Conservation (phyloP, 768 basidiomycete genomes). For the Coprinopsis cinerea region DNA sequence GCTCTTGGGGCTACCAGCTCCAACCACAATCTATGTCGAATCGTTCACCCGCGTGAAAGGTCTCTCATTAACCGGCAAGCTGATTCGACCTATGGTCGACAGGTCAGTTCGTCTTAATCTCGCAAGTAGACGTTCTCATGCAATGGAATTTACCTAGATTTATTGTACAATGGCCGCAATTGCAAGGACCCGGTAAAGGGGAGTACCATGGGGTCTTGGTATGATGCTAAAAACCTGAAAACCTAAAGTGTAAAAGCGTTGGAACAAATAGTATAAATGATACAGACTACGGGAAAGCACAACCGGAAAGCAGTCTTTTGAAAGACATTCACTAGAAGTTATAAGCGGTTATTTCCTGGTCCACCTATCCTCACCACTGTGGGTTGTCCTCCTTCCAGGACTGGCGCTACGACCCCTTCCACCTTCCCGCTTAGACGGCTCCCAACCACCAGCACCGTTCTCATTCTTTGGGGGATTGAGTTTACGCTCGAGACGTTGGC, state of each 20-base stretch:
- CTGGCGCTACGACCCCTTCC: slow-evolving; percentile 72
- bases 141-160: slow-evolving; percentile 51
- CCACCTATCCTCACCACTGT: slow-evolving; percentile 73
- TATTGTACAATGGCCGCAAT: slow-evolving; percentile 83
- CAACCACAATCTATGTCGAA: slow-evolving; percentile 82
- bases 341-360: slow-evolving; percentile 41
- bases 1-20: slow-evolving; percentile 70
- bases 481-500: slow-evolving; percentile 79
- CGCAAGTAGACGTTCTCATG: slow-evolving; percentile 1
- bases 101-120: slow-evolving; percentile 35
- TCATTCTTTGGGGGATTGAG: slow-evolving; percentile 60
- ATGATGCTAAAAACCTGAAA: slow-evolving; percentile 25
- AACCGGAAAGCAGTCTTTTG: background rate
- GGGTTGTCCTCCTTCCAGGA: slow-evolving; percentile 54
- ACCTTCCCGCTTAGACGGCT: slow-evolving; percentile 64
- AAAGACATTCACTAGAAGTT: background rate
- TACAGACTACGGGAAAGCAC: slow-evolving; percentile 3
- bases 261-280: slow-evolving; percentile 2
- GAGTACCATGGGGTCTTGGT: slow-evolving; percentile 64
- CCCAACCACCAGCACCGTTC: slow-evolving; percentile 75
- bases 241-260: background rate
- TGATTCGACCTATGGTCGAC: slow-evolving; percentile 80
- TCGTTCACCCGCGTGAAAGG: slow-evolving; percentile 84
- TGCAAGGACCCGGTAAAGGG: slow-evolving; percentile 37
- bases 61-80: slow-evolving; percentile 79